phyloP scores from a whole-genome alignment of 352 stramenopile genomes.

The Thalassiosira pacifica region DNA sequence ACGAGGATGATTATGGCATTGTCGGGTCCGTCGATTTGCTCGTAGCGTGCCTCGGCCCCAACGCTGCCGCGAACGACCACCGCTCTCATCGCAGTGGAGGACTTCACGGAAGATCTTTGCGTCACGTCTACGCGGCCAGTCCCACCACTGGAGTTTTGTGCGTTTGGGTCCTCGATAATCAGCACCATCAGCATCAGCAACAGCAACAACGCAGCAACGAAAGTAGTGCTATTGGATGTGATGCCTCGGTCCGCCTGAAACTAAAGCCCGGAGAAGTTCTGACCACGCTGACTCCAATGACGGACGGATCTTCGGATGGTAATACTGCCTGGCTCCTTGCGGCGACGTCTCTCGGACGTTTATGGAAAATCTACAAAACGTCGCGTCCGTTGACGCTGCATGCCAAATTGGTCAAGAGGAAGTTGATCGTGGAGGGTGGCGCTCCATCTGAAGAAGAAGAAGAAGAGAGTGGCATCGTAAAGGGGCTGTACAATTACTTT shows the following conservation, averaged over 20 bases:
- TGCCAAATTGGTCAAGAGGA: constrained; percentile 37
- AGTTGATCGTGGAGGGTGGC: background rate
- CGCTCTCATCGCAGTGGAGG: background rate
- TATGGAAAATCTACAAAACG: constrained; percentile 56
- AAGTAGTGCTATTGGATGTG: background rate
- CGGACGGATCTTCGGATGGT: background rate
- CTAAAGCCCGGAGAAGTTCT: background rate
- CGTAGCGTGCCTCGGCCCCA: constrained; percentile 6
- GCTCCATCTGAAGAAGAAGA: background rate
- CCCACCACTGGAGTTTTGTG: constrained; percentile 27
- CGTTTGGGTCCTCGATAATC: constrained; percentile 23
- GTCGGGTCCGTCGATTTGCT: background rate
- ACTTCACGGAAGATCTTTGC: background rate
- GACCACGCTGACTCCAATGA: constrained; percentile 6
- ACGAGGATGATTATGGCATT: too few species aligned
- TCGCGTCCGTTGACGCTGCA: constrained; percentile 40
- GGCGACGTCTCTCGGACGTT: constrained; percentile 17
- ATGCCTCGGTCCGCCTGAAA: constrained; percentile 14
- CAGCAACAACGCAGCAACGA: too few species aligned
- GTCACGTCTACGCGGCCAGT: constrained; percentile 27
- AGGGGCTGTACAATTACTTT: constrained; percentile 49
- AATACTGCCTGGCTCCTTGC: constrained; percentile 40
- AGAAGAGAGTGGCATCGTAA: constrained; percentile 24
- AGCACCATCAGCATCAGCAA: too few species aligned
- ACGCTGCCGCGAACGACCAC: background rate